These are phyloP conservation scores for Albatrellus ellisii DNA, from an alignment of 768 basidiomycete species.

Conservation along the genomic window DNA sequence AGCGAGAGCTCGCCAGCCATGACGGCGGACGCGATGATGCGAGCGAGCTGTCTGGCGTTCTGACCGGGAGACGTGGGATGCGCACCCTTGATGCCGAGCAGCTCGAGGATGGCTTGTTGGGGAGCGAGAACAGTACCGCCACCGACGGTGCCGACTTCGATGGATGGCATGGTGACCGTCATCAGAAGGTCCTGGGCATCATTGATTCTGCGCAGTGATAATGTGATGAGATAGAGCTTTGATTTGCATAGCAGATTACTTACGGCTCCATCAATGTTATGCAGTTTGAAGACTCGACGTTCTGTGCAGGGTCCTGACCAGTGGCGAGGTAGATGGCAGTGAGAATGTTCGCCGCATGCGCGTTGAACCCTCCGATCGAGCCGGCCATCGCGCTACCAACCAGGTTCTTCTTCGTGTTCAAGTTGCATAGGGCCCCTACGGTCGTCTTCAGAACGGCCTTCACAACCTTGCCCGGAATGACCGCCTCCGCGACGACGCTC, in stretches of 20 bases:
- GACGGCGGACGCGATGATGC: slow-evolving; percentile 82
- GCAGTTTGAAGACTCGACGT: slow-evolving; percentile 96
- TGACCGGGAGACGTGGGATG: slow-evolving; percentile 77
- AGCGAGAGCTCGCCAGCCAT: slow-evolving; percentile 97
- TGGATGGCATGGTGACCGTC: slow-evolving; percentile 95
- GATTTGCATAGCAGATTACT: slow-evolving; percentile 24
- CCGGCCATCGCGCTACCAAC: slow-evolving; percentile 98
- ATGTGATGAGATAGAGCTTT: slow-evolving; percentile 4
- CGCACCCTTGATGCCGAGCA: slow-evolving; percentile 89
- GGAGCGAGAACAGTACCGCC: slow-evolving; percentile 91
- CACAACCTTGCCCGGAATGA: slow-evolving; percentile 82
- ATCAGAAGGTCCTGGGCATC: slow-evolving; percentile 83
- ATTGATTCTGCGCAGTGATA: slow-evolving; percentile 47
- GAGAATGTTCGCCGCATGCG: slow-evolving; percentile 94
- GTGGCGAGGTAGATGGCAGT: slow-evolving; percentile 94
- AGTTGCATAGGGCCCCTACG: slow-evolving; percentile 74
- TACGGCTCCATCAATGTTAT: slow-evolving; percentile 99
- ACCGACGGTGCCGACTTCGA: slow-evolving; percentile 97
- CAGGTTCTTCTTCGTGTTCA: slow-evolving; percentile 96
- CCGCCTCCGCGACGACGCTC: slow-evolving; percentile 92
- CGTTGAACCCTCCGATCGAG: slow-evolving; percentile 95
- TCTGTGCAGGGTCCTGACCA: slow-evolving; percentile 98
- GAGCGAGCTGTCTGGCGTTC: slow-evolving; percentile 82
- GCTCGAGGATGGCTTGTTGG: slow-evolving; percentile 80
- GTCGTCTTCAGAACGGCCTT: slow-evolving; percentile 91